A percentile compares a stretch with the other conserved stretches of the same genome.
Evolutionary conservation across 2,329 filamentous ascomycete genomes (phyloP).

Genomic region (Aureobasidium sp.): DNA sequence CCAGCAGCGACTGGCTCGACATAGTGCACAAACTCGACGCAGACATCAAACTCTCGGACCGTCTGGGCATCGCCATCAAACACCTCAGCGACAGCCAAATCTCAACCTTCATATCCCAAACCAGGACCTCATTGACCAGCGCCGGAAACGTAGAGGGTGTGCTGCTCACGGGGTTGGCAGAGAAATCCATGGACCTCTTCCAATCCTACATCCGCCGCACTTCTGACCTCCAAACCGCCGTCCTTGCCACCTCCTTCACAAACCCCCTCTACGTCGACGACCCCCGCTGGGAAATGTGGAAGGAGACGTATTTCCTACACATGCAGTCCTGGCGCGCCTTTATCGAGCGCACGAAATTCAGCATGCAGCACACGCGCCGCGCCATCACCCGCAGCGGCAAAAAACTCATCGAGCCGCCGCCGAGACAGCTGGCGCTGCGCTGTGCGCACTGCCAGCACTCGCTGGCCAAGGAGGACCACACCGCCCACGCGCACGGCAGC

Average conservation of each 20-base stretch:
- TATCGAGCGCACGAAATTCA: conserved; percentile 66
- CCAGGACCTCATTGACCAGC: conserved; percentile 51
- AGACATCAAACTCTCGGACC: conserved; percentile 59
- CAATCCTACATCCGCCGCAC: conserved; percentile 68
- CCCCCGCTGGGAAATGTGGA: conserved; percentile 65
- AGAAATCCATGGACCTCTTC: conserved; percentile 63
- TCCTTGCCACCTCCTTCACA: conserved; percentile 64
- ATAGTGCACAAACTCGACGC: conserved; percentile 59
- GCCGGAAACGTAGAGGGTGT: conserved; percentile 69
- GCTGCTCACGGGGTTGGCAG: conserved; percentile 67
- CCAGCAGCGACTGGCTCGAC: conserved; percentile 59
- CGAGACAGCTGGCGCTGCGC: conserved; percentile 62
- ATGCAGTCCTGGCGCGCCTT: conserved; percentile 63
- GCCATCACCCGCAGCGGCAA: conserved; percentile 54
- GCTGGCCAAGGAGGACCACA: conserved; percentile 36
- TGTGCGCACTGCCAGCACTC: conserved; percentile 64
- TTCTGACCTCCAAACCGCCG: conserved; percentile 69
- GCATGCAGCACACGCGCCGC: conserved; percentile 64
- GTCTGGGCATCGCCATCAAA: conserved; percentile 61
- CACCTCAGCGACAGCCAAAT: conserved; percentile 54
- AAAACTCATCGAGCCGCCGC: conserved; percentile 55
- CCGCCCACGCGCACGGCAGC: conserved; percentile 16
- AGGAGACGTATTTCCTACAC: conserved; percentile 63
- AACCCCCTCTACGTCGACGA: conserved; percentile 70
- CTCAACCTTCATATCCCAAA: conserved; percentile 35